Conservation (phyloP, 768 basidiomycete species). For the Rhodosporidiobolus odoratus region DNA sequence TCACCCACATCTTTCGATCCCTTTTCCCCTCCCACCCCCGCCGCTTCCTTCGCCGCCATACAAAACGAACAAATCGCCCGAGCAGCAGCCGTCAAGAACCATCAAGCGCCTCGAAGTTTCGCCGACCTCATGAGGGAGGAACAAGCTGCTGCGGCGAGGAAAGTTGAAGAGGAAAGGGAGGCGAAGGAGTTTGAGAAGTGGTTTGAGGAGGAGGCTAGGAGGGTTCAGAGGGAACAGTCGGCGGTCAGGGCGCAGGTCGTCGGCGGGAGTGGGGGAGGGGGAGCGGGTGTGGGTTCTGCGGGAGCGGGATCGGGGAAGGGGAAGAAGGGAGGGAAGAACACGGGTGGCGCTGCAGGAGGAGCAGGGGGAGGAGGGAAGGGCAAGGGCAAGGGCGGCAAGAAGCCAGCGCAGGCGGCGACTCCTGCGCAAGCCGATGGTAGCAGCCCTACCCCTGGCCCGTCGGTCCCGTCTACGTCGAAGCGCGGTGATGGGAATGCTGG, state of each 20-base stretch:
- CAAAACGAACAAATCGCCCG: constrained; percentile 34
- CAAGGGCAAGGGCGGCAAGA: constrained; percentile 15
- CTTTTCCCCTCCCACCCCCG: constrained; percentile 7
- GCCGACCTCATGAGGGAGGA: constrained; percentile 42
- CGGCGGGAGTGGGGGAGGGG: background rate
- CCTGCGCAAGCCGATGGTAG: background rate
- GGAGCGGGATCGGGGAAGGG: constrained; percentile 4
- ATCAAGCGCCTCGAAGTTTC: constrained; percentile 29
- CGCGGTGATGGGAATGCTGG: too few species aligned
- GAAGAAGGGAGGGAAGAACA: constrained; percentile 2
- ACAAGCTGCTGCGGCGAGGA: constrained; percentile 9
- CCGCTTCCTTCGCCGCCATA: constrained; percentile 38
- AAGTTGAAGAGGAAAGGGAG: constrained; percentile 19
- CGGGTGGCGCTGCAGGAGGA: background rate
- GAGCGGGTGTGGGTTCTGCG: background rate
- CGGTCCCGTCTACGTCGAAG: background rate
- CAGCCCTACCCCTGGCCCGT: background rate
- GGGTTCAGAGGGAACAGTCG: constrained; percentile 27
- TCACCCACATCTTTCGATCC: constrained; percentile 13
- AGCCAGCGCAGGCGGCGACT: background rate
- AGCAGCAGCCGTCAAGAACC: constrained; percentile 29
- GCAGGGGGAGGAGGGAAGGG: background rate
- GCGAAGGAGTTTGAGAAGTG: constrained; percentile 39
- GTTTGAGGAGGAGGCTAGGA: constrained; percentile 39
- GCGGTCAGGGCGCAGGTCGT: background rate